Evolutionary conservation across 108 stramenopile genomes (phyloP).

Genomic region (Conticribra guillardii): DNA sequence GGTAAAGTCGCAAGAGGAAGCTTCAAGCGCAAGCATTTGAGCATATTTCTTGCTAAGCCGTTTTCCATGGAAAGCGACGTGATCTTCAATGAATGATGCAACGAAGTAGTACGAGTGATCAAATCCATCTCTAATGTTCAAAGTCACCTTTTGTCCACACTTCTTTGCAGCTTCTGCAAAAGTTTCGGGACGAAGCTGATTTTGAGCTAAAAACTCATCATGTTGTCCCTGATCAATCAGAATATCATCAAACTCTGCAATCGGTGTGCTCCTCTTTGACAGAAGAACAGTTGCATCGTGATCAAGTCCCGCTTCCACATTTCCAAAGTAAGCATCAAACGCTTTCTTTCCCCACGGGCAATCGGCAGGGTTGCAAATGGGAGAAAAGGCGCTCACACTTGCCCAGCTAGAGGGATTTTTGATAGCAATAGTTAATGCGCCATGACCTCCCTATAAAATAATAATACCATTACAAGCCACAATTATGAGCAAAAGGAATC

Average conservation of each 20-base stretch:
- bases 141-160: constrained; percentile 66
- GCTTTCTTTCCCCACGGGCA: constrained; percentile 98
- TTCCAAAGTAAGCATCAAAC: constrained; percentile 91
- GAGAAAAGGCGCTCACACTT: constrained; percentile 92
- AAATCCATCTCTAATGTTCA: constrained; percentile 88
- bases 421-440: constrained; percentile 82
- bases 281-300: constrained; percentile 93
- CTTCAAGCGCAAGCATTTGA: constrained; percentile 19
- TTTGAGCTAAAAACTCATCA: constrained; percentile 69
- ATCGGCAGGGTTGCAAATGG: constrained; percentile 93
- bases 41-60: constrained; percentile 47
- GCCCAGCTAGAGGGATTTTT: constrained; percentile 58
- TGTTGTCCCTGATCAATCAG: constrained; percentile 81
- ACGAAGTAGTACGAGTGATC: constrained; percentile 97
- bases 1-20: constrained; percentile 9
- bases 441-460: constrained; percentile 69
- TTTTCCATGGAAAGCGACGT: constrained; percentile 87
- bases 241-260: constrained; percentile 67
- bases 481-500: constrained; percentile 85
- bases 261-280: constrained; percentile 22
- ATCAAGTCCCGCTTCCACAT: constrained; percentile 74
- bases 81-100: constrained; percentile 84
- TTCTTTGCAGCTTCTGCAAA: constrained; percentile 67
- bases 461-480: constrained; percentile 45
- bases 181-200: constrained; percentile 61